These are phyloP conservation scores for Phialophora macrospora DNA, from an alignment of 2,329 filamentous ascomycete genomes.

Conservation along the genomic window DNA sequence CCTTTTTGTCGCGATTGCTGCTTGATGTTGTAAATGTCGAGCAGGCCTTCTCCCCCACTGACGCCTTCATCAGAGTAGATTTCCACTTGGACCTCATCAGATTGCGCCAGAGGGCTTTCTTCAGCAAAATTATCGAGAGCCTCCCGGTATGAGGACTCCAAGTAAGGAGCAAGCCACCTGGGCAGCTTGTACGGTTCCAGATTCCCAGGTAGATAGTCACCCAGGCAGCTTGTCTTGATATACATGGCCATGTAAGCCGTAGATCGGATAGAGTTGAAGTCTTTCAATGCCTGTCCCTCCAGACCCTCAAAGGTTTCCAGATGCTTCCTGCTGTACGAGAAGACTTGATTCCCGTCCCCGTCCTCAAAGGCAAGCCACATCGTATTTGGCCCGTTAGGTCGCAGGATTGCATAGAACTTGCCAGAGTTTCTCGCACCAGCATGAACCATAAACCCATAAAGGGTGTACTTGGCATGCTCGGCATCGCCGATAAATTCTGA, in stretches of 20 bases:
- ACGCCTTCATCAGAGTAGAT: slow-evolving; percentile 47
- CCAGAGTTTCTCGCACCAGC: slow-evolving; percentile 63
- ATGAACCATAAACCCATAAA: slow-evolving; percentile 66
- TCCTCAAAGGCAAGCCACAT: slow-evolving; percentile 66
- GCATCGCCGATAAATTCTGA: slow-evolving; percentile 43
- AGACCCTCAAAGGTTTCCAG: slow-evolving; percentile 58
- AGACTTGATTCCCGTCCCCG: slow-evolving; percentile 60
- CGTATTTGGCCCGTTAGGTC: slow-evolving; percentile 60
- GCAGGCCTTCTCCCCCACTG: slow-evolving; percentile 46
- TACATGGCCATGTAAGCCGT: slow-evolving; percentile 62
- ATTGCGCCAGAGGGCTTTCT: slow-evolving; percentile 26
- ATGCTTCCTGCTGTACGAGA: slow-evolving; percentile 62
- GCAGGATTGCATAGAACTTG: slow-evolving; percentile 64
- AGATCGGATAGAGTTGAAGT: slow-evolving; percentile 47
- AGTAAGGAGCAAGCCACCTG: slow-evolving; percentile 48
- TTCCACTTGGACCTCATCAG: slow-evolving; percentile 46
- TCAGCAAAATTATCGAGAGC: slow-evolving; percentile 32
- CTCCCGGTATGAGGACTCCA: slow-evolving; percentile 38
- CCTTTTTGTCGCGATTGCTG: slow-evolving; percentile 30
- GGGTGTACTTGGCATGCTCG: slow-evolving; percentile 55
- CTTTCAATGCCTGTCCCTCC: slow-evolving; percentile 46
- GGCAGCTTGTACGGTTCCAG: slow-evolving; percentile 57
- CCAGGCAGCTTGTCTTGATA: slow-evolving; percentile 56
- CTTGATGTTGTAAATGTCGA: slow-evolving; percentile 50
- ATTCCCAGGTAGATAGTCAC: slow-evolving; percentile 49